Base-by-base conservation (phyloP, 495 filamentous ascomycete species). In the Penicillium daleae region DNA sequence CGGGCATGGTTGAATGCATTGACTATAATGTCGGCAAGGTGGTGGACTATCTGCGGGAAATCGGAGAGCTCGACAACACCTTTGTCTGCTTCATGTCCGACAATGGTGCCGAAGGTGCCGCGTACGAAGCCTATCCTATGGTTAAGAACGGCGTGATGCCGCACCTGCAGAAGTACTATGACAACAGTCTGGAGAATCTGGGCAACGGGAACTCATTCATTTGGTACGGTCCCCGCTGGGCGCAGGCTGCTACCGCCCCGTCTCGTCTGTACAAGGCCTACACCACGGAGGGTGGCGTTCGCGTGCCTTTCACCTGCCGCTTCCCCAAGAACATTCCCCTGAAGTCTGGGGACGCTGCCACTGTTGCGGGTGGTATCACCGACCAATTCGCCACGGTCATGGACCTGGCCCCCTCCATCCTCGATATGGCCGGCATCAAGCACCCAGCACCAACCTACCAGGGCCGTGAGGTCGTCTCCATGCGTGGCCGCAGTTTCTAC, bases 201-300 rank as follows among this genome's bases (percentile, higher is more conserved):
- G 86, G 86, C 17, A 82, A 82, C 62, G 78, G 76, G 46, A 82
- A 87, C 72, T 83, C 79, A 1, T 89, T 88, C 70, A 83, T 87
- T 66, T 88, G 86, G 86, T 88, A 89, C 61, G 85, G 86, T 6
- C 85, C 85, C 15, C 82, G 83, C 56, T 87, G 87, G 86, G 86
- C 85, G 12, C 81, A 86, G 63, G 87, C 86, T 33, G 81, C 86
- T 19, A 89, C 86, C 17, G 85, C 87, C 10, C 85, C 87, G 6
- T 83, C 79, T n/a, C 76, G 86, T 35, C 75, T 86, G 6, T 86
- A 84, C 71, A 88, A 88, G 61, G 83, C 84, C 33, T 87, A 80
- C 71, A 87, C 85, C 12, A 86, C 86, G 15, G 83, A 89, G 61
- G 85, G 86, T 22, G 86, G 85, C 50, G 82, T 87, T 9, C 80